Conservation (phyloP, 176 grass and related monocot species). For the Saccharum officinarum region DNA sequence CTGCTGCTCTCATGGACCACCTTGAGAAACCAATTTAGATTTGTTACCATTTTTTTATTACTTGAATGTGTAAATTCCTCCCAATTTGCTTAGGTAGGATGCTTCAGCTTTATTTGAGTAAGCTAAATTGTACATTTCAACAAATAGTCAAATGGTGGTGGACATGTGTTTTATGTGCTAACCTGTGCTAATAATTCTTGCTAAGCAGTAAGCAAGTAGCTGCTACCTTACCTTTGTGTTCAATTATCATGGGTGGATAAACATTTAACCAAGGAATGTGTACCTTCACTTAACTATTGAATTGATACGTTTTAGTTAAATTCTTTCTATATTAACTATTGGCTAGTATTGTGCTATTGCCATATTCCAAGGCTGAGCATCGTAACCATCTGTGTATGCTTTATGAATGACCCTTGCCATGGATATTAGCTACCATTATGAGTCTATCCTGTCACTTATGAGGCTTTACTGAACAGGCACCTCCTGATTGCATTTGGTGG, state of each 20-base stretch:
- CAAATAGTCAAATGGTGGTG: background rate
- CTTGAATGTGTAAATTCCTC: slow-evolving; percentile 20
- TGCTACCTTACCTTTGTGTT: background rate
- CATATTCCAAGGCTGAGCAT: background rate
- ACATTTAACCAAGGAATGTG: slow-evolving; percentile 9
- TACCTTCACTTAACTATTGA: slow-evolving; percentile 16
- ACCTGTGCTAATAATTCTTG: background rate
- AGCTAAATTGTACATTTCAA: slow-evolving; percentile 2
- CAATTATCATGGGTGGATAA: background rate
- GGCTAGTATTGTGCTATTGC: background rate
- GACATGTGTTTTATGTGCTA: background rate
- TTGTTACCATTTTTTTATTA: background rate
- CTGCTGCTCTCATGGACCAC: background rate
- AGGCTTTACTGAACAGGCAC: slow-evolving; percentile 57
- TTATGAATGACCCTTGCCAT: slow-evolving; percentile 12
- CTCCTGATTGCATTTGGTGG: slow-evolving; percentile 93
- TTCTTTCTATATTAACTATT: background rate
- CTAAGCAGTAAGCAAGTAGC: background rate
- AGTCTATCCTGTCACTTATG: slow-evolving; percentile 7
- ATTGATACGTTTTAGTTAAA: background rate
- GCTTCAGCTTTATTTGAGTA: slow-evolving; percentile 1
- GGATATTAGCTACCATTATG: background rate
- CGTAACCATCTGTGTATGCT: background rate
- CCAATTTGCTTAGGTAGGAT: background rate
- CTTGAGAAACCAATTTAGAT: slow-evolving; percentile 16